Evolutionary conservation across 2,329 filamentous ascomycete species (phyloP).

Genomic region (Ascochyta fabae): DNA sequence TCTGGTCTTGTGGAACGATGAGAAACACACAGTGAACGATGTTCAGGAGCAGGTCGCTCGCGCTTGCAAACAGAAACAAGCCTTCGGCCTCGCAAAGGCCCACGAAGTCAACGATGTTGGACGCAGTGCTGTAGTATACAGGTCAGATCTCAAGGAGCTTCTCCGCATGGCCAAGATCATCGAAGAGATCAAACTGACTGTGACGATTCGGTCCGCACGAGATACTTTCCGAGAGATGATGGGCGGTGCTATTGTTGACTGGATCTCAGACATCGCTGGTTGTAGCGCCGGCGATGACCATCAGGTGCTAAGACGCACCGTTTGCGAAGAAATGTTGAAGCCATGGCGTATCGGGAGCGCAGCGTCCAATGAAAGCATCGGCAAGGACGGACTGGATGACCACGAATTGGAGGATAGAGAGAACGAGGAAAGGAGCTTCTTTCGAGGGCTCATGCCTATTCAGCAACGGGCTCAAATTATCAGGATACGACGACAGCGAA

Average conservation of each 20-base stretch:
- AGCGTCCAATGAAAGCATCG: conserved; percentile 79
- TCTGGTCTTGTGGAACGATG: conserved; percentile 94
- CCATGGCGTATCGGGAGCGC: conserved; percentile 87
- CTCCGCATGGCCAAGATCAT: conserved; percentile 82
- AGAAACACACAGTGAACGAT: conserved; percentile 95
- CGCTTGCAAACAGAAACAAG: conserved; percentile 76
- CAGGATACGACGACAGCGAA: conserved; percentile 32
- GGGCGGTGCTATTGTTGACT: conserved; percentile 97
- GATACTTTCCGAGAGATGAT: conserved; percentile 98
- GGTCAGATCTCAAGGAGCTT: conserved; percentile 72
- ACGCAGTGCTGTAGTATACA: conserved; percentile 81
- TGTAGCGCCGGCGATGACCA: conserved; percentile 84
- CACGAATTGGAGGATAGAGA: conserved; percentile 69
- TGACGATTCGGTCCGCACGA: conserved; percentile 89
- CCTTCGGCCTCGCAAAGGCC: conserved; percentile 75
- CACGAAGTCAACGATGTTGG: conserved; percentile 90
- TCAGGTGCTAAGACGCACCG: conserved; percentile 76
- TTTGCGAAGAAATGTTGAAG: conserved; percentile 91
- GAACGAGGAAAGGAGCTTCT: conserved; percentile 45
- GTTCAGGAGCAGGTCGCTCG: conserved; percentile 88
- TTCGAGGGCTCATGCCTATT: conserved; percentile 33
- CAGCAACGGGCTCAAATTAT: conserved; percentile 38
- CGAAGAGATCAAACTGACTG: conserved; percentile 94
- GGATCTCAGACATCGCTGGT: conserved; percentile 90
- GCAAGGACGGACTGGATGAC: conserved; percentile 80